These are phyloP conservation scores for Plasmodium ovale DNA, from an alignment of 169 alveolate genomes.

Conservation along the genomic window DNA sequence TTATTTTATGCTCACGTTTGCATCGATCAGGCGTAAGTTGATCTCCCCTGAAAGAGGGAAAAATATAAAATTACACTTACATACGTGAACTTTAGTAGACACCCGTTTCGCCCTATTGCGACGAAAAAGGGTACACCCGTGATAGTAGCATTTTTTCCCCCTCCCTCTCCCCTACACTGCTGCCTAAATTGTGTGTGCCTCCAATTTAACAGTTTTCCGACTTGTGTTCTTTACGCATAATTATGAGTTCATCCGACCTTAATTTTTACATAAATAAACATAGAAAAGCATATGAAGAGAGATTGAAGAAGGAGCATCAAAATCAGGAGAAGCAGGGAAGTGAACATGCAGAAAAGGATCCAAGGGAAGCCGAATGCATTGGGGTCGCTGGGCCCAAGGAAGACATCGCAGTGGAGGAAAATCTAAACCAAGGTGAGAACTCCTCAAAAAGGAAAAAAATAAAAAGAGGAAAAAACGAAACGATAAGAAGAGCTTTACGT, in stretches of 20 bases:
- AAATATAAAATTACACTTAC: no score
- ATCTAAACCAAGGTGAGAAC: conserved; percentile 11
- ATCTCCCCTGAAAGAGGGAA: no score
- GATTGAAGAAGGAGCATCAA: conserved; percentile 36
- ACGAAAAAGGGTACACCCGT: no score
- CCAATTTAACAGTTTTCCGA: no score
- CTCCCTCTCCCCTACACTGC: no score
- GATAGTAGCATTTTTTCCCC: no score
- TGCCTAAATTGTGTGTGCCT: no score
- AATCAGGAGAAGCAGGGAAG: background rate
- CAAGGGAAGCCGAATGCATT: background rate
- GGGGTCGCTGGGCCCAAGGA: background rate
- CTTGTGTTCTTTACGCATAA: background rate
- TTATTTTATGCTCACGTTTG: no score
- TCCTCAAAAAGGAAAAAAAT: background rate
- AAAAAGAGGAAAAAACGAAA: no score
- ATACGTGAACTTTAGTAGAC: no score
- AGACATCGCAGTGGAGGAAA: background rate
- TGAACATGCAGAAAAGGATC: background rate
- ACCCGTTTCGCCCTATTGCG: no score
- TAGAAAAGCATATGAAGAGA: conserved; percentile 68
- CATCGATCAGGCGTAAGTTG: no score
- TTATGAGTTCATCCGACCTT: conserved; percentile 38
- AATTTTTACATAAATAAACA: conserved; percentile 66
- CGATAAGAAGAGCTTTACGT: background rate